Evolutionary conservation across 495 filamentous ascomycete species (phyloP).

Genomic region (Staphylotrichum tortipilum): DNA sequence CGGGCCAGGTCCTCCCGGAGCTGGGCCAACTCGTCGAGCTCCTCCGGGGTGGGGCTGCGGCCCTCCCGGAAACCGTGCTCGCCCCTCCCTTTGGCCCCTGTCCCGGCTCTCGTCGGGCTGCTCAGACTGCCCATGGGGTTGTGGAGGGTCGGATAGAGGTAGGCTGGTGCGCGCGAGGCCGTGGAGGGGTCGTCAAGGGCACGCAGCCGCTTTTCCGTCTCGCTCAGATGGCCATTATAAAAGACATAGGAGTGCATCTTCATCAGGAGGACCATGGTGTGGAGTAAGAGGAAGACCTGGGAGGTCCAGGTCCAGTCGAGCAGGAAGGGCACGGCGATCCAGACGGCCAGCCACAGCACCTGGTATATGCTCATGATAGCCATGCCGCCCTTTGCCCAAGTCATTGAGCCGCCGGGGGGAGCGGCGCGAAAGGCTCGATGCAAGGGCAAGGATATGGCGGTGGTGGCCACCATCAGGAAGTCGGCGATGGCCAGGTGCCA

Average conservation of each 20-base stretch:
- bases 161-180: constrained; percentile 58
- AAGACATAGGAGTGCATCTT: constrained; percentile 98
- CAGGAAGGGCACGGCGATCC: constrained; percentile 84
- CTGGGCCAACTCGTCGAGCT: constrained; percentile 48
- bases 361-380: constrained; percentile 76
- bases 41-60: no score
- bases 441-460: constrained; percentile 61
- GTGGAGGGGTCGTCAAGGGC: constrained; percentile 68
- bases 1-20: constrained; percentile 81
- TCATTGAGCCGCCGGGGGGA: constrained; percentile 45
- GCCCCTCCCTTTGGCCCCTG: constrained; percentile 26
- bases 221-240: constrained; percentile 91
- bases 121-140: constrained; percentile 38
- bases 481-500: constrained; percentile 82
- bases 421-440: constrained; percentile 55
- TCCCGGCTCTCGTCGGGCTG: constrained; percentile 29
- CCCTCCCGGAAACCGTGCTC: constrained; percentile 33
- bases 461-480: constrained; percentile 70
- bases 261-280: constrained; percentile 87
- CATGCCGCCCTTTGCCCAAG: constrained; percentile 70
- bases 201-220: constrained; percentile 68
- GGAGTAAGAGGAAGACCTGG: constrained; percentile 89
- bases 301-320: constrained; percentile 87
- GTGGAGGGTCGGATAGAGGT: constrained; percentile 65
- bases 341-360: constrained; percentile 65